Conservation (phyloP, 495 filamentous ascomycete genomes). For the Xylaria grammica region DNA sequence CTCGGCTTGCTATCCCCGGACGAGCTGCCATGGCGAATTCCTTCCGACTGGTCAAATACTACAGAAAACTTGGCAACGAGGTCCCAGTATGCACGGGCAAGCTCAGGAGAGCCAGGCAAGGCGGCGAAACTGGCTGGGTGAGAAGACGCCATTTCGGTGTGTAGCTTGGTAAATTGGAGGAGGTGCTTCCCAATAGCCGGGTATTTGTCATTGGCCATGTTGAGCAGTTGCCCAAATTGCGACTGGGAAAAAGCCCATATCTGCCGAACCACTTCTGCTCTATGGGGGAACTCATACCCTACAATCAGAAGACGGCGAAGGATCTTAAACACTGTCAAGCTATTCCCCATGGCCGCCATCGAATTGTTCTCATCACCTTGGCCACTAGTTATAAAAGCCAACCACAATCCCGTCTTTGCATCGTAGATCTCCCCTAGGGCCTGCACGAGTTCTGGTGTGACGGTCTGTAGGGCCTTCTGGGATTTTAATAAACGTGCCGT, state of each 20-base stretch:
- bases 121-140: slow-evolving; percentile 82
- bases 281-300: slow-evolving; percentile 84
- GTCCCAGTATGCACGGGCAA: slow-evolving; percentile 83
- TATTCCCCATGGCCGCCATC: slow-evolving; percentile 70
- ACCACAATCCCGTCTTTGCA: slow-evolving; percentile 74
- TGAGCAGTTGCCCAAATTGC: slow-evolving; percentile 74
- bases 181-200: slow-evolving; percentile 80
- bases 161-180: slow-evolving; percentile 87
- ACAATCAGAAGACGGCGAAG: slow-evolving; percentile 78
- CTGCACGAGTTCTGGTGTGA: slow-evolving; percentile 80
- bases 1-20: slow-evolving; percentile 56
- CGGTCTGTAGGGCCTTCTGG: slow-evolving; percentile 71
- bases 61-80: slow-evolving; percentile 77
- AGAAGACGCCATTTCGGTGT: slow-evolving; percentile 76
- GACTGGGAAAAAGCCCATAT: slow-evolving; percentile 75
- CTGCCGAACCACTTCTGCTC: slow-evolving; percentile 70
- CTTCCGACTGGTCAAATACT: slow-evolving; percentile 60
- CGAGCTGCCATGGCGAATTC: slow-evolving; percentile 51
- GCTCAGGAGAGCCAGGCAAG: slow-evolving; percentile 74
- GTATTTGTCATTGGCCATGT: slow-evolving; percentile 53
- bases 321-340: slow-evolving; percentile 76
- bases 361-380: slow-evolving; percentile 67
- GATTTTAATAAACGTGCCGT: slow-evolving; percentile 75
- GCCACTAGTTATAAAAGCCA: slow-evolving; percentile 56
- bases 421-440: slow-evolving; percentile 78